Evolutionary conservation across 2,329 filamentous ascomycete genomes (phyloP), one percentile per base, ranked within the genome.

Genomic region (Xylariaceae sp.): DNA sequence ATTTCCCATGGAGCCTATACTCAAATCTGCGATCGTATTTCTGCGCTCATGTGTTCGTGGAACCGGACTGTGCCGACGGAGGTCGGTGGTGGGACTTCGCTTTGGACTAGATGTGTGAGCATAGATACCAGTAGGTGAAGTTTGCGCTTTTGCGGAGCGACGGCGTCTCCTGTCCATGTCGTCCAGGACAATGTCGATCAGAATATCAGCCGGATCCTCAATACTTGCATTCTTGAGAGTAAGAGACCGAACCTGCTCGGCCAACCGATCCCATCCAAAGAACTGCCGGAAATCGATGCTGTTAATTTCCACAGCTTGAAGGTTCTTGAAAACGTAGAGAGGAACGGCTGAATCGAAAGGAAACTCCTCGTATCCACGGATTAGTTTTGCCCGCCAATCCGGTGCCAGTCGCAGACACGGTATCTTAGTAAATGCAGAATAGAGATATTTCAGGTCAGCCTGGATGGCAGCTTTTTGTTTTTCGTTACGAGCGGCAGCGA

Each of bases 401-500:
- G 92, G 92, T 34, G 92, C 87, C 57, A 99, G 80, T 64, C 88
- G 87, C 64, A 99, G 79, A 71, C 90, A 96, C 0, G 94, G 94
- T 49, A 99, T 96, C 77, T 97, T 99, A 70, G 94, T 99, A 72
- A 97, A 99, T 59, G 94, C 91, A 48, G 94, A 97, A 77, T 97
- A 99, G 39, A 99, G 81, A 73, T 99, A 97, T 74, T 93, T 97
- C 67, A 97, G 78, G 73, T 99, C 94, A 59, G 88, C 85, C 71
- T 94, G 87, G 58, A 94, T 76, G 50, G 90, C 88, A 59, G 88
- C 88, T 75, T 95, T 96, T 73, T 94, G 91, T 72, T 91, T 92
- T 75, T 97, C 94, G 42, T 87, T 90, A 72, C 92, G 90, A 65
- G 91, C 88, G 53, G 85, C 84, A 48, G 89, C 87, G 69, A 90